Percentiles rank a stretch among this genome's conserved stretches.
Conservation (phyloP, 192 early-diverging fungal genomes). For the Dissophora ornata region DNA sequence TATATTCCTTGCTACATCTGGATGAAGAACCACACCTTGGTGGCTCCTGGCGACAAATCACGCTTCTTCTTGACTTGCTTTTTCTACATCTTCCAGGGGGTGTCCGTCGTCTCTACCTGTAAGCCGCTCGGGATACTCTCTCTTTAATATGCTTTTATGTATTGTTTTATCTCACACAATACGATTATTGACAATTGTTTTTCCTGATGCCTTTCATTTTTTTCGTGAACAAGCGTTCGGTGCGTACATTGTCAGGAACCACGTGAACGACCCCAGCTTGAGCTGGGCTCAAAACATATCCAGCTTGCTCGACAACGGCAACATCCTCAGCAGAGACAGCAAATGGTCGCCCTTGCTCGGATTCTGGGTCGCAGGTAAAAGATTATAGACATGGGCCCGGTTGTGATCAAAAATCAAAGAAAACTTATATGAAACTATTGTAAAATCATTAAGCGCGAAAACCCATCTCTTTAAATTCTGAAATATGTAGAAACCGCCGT, state of each 20-base stretch:
- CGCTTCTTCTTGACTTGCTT: conserved; percentile 23
- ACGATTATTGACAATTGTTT: no score
- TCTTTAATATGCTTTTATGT: no score
- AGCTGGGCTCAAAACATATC: conserved; percentile 10
- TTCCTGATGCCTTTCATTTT: not conserved
- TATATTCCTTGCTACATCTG: conserved; percentile 44
- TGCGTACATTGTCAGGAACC: conserved; percentile 21
- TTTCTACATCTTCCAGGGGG: conserved; percentile 27
- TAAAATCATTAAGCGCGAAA: no score
- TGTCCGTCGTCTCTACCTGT: conserved; percentile 13
- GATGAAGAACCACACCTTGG: conserved; percentile 33
- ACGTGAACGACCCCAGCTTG: conserved; percentile 3
- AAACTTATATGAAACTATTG: no score
- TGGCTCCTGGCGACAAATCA: conserved; percentile 35
- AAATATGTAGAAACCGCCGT: conserved; percentile 24
- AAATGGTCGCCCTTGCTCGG: conserved; percentile 50
- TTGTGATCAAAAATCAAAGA: no score
- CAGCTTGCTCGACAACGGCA: conserved; percentile 23
- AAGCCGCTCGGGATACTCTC: no score
- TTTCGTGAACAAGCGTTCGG: conserved; percentile 20
- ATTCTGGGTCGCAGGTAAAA: conserved; percentile 48
- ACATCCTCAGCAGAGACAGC: conserved; percentile 38
- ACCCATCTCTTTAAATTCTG: not conserved
- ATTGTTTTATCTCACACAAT: not conserved
- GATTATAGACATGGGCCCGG: no score